Conservation (phyloP, 1,139 yeast genomes). For the Yamadazyma conglobata region DNA sequence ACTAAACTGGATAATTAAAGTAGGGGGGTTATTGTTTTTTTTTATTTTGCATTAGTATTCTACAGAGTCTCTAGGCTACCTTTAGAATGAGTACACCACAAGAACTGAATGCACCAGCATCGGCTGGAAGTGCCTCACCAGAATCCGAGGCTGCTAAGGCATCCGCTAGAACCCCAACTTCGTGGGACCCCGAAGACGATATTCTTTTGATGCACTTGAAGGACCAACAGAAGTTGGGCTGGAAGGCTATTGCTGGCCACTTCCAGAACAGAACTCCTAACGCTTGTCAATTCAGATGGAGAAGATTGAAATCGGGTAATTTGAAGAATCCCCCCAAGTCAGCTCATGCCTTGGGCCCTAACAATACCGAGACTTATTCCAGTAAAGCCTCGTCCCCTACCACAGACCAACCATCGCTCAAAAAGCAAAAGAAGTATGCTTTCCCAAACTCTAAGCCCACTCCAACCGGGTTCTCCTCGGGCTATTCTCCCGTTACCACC, state of each 20-base stretch:
- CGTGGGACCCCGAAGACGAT: constrained; percentile 78
- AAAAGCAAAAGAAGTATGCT: constrained; percentile 23
- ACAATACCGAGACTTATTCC: constrained; percentile 10
- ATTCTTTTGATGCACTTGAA: constrained; percentile 62
- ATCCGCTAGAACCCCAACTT: constrained; percentile 57
- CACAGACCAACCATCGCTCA: constrained; percentile 11
- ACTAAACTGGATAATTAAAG: too few species aligned
- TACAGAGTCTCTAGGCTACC: not conserved
- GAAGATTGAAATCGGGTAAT: constrained; percentile 64
- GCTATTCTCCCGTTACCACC: constrained; percentile 36
- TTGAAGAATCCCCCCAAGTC: constrained; percentile 55
- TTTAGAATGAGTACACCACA: constrained; percentile 6
- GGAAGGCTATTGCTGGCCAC: constrained; percentile 73
- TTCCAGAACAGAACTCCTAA: constrained; percentile 70
- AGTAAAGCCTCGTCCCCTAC: constrained; percentile 7
- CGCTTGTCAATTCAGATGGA: constrained; percentile 79
- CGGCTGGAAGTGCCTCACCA: constrained; percentile 12
- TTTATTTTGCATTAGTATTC: too few species aligned
- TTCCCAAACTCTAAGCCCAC: constrained; percentile 17
- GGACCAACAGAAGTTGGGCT: constrained; percentile 68
- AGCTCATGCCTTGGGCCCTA: constrained; percentile 21
- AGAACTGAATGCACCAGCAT: constrained; percentile 6
- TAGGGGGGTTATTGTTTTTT: too few species aligned
- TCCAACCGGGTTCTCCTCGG: constrained; percentile 27
- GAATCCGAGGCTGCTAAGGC: constrained; percentile 15